Evolutionary conservation across 352 stramenopile species (phyloP).

Genomic region (Phytophthora pluvialis): DNA sequence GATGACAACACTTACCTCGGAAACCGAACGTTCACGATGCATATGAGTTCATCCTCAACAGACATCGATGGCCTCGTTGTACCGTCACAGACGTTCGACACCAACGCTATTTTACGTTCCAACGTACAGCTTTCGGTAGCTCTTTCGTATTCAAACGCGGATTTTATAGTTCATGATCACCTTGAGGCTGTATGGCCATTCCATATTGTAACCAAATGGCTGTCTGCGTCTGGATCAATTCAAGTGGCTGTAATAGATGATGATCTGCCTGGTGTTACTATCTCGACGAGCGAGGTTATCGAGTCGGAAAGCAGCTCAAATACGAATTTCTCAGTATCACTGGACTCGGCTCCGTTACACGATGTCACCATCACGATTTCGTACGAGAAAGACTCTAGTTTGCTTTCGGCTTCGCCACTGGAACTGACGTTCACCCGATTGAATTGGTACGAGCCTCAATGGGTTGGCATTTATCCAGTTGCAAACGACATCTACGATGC

Average conservation of each 20-base stretch:
- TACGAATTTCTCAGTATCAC: constrained; percentile 55
- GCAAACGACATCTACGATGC: constrained; percentile 61
- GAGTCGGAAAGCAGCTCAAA: constrained; percentile 50
- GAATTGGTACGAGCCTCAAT: constrained; percentile 65
- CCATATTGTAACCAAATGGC: constrained; percentile 39
- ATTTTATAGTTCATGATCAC: constrained; percentile 49
- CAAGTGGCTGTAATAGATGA: constrained; percentile 58
- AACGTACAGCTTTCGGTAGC: constrained; percentile 26
- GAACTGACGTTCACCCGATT: constrained; percentile 51
- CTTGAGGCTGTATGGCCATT: constrained; percentile 45
- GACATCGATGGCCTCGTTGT: constrained; percentile 37
- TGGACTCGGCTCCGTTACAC: constrained; percentile 64
- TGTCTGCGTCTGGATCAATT: constrained; percentile 44
- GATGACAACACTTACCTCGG: constrained; percentile 70
- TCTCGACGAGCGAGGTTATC: constrained; percentile 47
- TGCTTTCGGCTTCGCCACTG: constrained; percentile 51
- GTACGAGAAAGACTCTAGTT: constrained; percentile 40
- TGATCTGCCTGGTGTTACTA: constrained; percentile 65
- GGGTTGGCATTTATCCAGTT: constrained; percentile 47
- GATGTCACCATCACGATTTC: constrained; percentile 59
- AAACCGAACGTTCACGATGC: constrained; percentile 55
- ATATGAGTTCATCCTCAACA: constrained; percentile 32
- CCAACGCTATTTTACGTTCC: constrained; percentile 25
- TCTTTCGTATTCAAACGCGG: constrained; percentile 48
- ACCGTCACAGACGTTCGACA: constrained; percentile 40